These are phyloP conservation scores for Abelmoschus esculentus DNA, from an alignment of 345 rosid species.

Conservation along the genomic window DNA sequence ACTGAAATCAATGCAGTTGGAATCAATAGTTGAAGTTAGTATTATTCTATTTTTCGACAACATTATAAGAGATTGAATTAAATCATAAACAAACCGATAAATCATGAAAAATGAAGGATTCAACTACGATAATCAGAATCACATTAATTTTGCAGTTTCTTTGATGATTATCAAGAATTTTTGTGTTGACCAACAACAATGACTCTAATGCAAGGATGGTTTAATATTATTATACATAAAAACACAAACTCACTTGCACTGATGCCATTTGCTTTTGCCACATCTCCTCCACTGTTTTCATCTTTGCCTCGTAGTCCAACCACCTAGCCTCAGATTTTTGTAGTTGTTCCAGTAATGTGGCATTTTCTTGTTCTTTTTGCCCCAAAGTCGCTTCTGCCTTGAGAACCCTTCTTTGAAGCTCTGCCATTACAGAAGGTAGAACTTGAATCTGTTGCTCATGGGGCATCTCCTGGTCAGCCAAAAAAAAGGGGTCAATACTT, in stretches of 20 bases:
- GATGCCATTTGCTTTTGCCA: conserved; percentile 93
- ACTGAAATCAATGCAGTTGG: conserved; percentile 33
- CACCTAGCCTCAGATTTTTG: conserved; percentile 62
- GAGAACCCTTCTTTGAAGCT: conserved; percentile 62
- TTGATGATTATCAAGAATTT: neutral
- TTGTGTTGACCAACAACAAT: neutral
- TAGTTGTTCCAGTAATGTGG: conserved; percentile 63
- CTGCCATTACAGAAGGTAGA: conserved; percentile 47
- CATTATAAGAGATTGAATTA: neutral
- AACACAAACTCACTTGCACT: conserved; percentile 56
- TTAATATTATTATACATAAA: neutral
- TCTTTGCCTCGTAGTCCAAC: conserved; percentile 76
- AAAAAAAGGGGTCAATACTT: neutral
- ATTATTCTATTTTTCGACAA: neutral
- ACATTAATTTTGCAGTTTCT: neutral
- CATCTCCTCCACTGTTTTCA: conserved; percentile 92
- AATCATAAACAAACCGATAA: neutral
- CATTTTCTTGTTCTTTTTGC: conserved; percentile 82
- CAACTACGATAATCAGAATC: neutral
- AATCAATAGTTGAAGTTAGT: neutral
- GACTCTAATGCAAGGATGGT: neutral
- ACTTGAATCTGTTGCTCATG: conserved; percentile 56
- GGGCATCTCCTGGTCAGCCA: conserved; percentile 42
- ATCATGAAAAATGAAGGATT: neutral
- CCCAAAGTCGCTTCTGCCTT: conserved; percentile 60